Evolutionary conservation across 2,329 filamentous ascomycete genomes (phyloP).

Genomic region (Boeremia exigua): DNA sequence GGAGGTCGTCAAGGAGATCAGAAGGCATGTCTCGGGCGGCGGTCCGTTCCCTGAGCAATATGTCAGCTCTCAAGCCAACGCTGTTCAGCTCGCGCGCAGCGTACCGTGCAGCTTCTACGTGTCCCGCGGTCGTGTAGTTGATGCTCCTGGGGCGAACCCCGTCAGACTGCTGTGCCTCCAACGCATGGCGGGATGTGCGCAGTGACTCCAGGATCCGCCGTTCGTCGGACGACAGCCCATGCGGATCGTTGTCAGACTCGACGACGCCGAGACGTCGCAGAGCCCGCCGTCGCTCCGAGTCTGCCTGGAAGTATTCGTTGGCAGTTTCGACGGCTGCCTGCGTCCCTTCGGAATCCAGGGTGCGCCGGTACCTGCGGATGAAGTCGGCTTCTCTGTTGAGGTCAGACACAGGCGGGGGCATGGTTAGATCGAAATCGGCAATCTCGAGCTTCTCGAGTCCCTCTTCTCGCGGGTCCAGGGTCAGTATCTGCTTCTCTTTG

Average conservation of each 20-base stretch:
- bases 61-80: conserved; percentile 14
- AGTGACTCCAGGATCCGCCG: conserved; percentile 55
- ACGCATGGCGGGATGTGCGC: conserved; percentile 51
- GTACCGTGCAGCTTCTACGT: conserved; percentile 35
- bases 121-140: conserved; percentile 48
- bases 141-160: conserved; percentile 49
- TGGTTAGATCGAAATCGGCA: conserved; percentile 55
- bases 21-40: conserved; percentile 20
- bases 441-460: conserved; percentile 64
- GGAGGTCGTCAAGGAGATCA: conserved; percentile 15
- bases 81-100: conserved; percentile 6
- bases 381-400: conserved; percentile 55
- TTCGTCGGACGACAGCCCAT: conserved; percentile 54
- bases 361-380: conserved; percentile 52
- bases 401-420: conserved; percentile 53
- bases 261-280: conserved; percentile 46
- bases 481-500: conserved; percentile 70
- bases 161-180: conserved; percentile 49
- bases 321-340: conserved; percentile 49
- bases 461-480: conserved; percentile 64
- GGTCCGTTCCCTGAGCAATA: conserved; percentile 22
- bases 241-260: conserved; percentile 53
- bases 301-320: conserved; percentile 52
- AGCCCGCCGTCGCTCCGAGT: conserved; percentile 40
- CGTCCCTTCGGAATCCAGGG: conserved; percentile 46